Conservation (phyloP, 768 basidiomycete genomes). For the Antrodiella citrinella region DNA sequence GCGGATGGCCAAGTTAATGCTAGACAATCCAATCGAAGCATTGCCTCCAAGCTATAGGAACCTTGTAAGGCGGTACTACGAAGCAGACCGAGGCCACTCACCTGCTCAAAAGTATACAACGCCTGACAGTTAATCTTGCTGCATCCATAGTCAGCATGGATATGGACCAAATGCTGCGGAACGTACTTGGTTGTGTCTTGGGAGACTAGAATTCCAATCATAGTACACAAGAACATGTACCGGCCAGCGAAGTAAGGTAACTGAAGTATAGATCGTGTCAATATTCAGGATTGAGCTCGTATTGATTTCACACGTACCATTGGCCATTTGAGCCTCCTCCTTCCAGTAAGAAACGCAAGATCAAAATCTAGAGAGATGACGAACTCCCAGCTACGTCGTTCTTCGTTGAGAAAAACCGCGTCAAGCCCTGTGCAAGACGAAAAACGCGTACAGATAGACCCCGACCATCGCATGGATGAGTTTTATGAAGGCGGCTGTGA, state of each 20-base stretch:
- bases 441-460: constrained; percentile 32
- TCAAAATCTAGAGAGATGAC: constrained; percentile 34
- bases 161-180: background rate
- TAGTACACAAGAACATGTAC: constrained; percentile 32
- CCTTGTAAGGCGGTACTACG: background rate
- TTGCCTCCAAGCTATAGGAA: constrained; percentile 29
- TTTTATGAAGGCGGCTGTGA: constrained; percentile 30
- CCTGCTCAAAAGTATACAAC: constrained; percentile 38
- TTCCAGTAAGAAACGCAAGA: constrained; percentile 30
- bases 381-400: constrained; percentile 35
- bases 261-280: constrained; percentile 13
- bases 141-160: background rate
- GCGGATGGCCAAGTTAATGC: constrained; percentile 36
- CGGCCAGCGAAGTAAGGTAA: constrained; percentile 36
- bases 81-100: constrained; percentile 13
- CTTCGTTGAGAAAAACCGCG: background rate
- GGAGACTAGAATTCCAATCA: constrained; percentile 28
- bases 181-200: background rate
- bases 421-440: background rate
- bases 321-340: constrained; percentile 35
- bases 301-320: constrained; percentile 20
- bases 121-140: constrained; percentile 35
- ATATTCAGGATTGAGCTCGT: background rate
- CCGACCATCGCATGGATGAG: constrained; percentile 36
- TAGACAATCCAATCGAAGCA: constrained; percentile 33